Percentiles rank a stretch among this genome's conserved stretches.
Conservation (phyloP, 768 basidiomycete species). For the Saitozyma sp. region DNA sequence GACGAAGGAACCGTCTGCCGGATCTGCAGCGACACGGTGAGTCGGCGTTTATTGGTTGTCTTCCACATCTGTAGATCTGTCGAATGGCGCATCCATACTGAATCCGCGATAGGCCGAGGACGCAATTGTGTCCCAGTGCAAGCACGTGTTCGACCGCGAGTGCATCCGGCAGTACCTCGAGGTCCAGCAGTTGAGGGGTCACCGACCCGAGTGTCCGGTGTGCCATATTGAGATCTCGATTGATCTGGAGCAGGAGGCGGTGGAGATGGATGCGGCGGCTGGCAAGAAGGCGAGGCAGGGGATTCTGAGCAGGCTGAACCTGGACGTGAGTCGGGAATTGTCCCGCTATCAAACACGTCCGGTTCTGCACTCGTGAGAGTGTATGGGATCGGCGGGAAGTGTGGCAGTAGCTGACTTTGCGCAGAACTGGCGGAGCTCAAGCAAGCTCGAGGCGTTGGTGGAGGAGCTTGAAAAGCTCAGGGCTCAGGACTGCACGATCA, state of each 20-base stretch:
- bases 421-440: constrained; percentile 83
- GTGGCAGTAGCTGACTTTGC: constrained; percentile 2
- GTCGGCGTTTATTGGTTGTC: constrained; percentile 2
- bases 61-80: neutral
- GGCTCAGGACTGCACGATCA: constrained; percentile 81
- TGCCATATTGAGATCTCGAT: constrained; percentile 91
- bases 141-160: constrained; percentile 91
- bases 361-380: neutral
- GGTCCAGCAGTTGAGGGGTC: constrained; percentile 58
- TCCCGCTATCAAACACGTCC: neutral
- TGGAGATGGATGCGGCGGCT: constrained; percentile 71
- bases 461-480: constrained; percentile 89
- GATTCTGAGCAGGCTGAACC: constrained; percentile 83
- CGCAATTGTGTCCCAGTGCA: constrained; percentile 88
- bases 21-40: constrained; percentile 86
- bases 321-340: constrained; percentile 56
- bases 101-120: constrained; percentile 65
- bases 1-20: constrained; percentile 84
- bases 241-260: constrained; percentile 88
- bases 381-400: neutral
- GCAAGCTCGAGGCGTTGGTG: constrained; percentile 93
- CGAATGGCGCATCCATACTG: neutral
- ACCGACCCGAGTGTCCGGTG: constrained; percentile 82
- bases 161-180: constrained; percentile 93
- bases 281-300: constrained; percentile 69